phyloP scores from a whole-genome alignment of 1,284 basidiomycete genomes.

The Cryptococcus depauperatus region DNA sequence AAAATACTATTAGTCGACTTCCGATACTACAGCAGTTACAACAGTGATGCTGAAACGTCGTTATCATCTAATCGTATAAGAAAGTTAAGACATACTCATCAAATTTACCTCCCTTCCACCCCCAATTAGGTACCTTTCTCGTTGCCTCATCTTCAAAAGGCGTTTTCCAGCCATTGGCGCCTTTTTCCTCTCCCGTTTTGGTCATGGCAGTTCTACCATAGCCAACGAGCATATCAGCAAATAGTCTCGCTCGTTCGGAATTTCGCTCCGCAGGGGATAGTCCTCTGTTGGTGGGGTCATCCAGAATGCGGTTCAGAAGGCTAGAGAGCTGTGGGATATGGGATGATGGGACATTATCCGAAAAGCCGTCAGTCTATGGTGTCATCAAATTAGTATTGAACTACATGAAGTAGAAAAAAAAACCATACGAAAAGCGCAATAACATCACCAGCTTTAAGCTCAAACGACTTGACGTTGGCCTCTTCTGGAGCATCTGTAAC shows the following conservation, averaged over 20 bases:
- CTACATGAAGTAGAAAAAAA: neutral
- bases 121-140: slow-evolving; percentile 40
- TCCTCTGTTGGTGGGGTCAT: slow-evolving; percentile 30
- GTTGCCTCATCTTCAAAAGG: slow-evolving; percentile 42
- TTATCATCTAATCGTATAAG: neutral
- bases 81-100: slow-evolving; percentile 41
- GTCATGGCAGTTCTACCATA: slow-evolving; percentile 45
- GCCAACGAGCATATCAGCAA: slow-evolving; percentile 46
- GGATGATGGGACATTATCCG: slow-evolving; percentile 49
- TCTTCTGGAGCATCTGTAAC: slow-evolving; percentile 29
- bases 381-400: neutral
- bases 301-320: slow-evolving; percentile 24
- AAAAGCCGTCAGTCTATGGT: slow-evolving; percentile 50
- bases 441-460: slow-evolving; percentile 40
- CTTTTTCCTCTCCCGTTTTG: slow-evolving; percentile 36
- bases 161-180: slow-evolving; percentile 34
- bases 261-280: slow-evolving; percentile 28
- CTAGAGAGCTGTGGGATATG: slow-evolving; percentile 33
- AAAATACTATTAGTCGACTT: slow-evolving; percentile 6
- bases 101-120: slow-evolving; percentile 47
- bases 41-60: slow-evolving; percentile 33
- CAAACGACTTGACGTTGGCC: slow-evolving; percentile 34
- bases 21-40: slow-evolving; percentile 34
- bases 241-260: slow-evolving; percentile 35
- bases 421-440: slow-evolving; percentile 41